phyloP scores from a whole-genome alignment of 1,284 basidiomycete genomes.

The Puccinia hordei region DNA sequence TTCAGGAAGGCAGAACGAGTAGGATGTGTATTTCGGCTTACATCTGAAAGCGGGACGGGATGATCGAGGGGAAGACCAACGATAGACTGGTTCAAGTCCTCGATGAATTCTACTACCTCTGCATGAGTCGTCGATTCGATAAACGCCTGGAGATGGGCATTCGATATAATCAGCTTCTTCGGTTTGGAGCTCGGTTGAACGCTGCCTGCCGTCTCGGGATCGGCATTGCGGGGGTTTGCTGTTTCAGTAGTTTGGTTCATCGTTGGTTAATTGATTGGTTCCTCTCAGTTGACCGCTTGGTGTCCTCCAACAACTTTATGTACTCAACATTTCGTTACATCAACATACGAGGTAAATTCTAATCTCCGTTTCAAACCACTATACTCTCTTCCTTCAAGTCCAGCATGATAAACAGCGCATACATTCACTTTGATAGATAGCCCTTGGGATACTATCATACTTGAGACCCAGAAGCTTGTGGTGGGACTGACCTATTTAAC shows the following conservation, averaged over 20 bases:
- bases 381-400: too few relatives aligned
- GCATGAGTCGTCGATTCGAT: conserved; percentile 73
- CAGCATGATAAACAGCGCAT: too few relatives aligned
- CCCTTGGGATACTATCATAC: too few relatives aligned
- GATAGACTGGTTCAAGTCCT: conserved; percentile 74
- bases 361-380: too few relatives aligned
- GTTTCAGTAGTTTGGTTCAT: neutral
- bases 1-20: neutral
- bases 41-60: conserved; percentile 65
- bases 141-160: conserved; percentile 79
- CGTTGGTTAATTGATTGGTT: neutral
- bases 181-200: conserved; percentile 54
- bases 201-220: neutral
- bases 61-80: conserved; percentile 77
- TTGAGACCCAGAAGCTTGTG: too few relatives aligned
- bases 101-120: conserved; percentile 73
- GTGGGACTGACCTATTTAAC: too few relatives aligned
- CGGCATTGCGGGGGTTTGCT: neutral
- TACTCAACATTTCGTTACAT: too few relatives aligned
- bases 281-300: too few relatives aligned
- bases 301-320: too few relatives aligned
- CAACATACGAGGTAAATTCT: too few relatives aligned
- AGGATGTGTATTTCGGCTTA: conserved; percentile 60
- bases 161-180: conserved; percentile 76
- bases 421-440: too few relatives aligned